These are phyloP conservation scores for Globisporangium sylvaticum DNA, from an alignment of 352 stramenopile genomes.

Conservation along the genomic window DNA sequence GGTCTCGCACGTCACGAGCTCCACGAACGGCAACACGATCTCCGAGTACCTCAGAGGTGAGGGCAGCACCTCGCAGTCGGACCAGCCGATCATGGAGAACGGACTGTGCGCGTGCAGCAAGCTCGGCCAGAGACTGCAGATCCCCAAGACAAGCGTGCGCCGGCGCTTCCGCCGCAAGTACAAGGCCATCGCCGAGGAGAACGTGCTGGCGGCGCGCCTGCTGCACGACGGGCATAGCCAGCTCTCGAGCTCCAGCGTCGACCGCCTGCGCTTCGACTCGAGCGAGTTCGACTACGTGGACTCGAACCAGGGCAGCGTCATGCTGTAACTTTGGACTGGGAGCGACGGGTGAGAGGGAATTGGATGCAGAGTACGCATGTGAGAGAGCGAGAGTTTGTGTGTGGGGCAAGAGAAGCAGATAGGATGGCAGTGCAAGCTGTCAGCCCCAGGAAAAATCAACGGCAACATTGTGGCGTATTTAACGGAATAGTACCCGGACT, in stretches of 20 bases:
- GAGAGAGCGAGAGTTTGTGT: not conserved
- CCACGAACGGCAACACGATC: slow-evolving; percentile 31
- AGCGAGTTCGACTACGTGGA: slow-evolving; percentile 50
- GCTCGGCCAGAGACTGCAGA: slow-evolving; percentile 46
- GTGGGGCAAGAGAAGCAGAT: not conserved
- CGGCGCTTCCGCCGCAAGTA: slow-evolving; percentile 33
- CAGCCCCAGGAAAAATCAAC: too few relatives aligned
- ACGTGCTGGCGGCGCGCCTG: slow-evolving; percentile 42
- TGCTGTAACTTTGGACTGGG: not conserved
- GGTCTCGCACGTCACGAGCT: slow-evolving; percentile 35
- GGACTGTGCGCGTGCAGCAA: slow-evolving; percentile 50
- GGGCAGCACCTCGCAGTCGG: slow-evolving; percentile 33
- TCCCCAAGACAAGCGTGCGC: slow-evolving; percentile 27
- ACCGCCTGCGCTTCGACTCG: slow-evolving; percentile 14
- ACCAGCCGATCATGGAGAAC: slow-evolving; percentile 39
- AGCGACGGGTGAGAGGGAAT: too few relatives aligned
- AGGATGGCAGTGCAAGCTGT: too few relatives aligned
- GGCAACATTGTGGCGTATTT: too few relatives aligned
- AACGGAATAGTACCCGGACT: too few relatives aligned
- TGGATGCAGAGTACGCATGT: not conserved
- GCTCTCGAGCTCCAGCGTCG: slow-evolving; percentile 15
- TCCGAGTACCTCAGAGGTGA: slow-evolving; percentile 13
- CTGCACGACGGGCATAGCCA: slow-evolving; percentile 34
- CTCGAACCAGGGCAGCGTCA: slow-evolving; percentile 5
- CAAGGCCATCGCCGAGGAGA: slow-evolving; percentile 23